Base-by-base conservation (phyloP, 768 basidiomycete genomes). In the Boletus pseudo-olivaceus region DNA sequence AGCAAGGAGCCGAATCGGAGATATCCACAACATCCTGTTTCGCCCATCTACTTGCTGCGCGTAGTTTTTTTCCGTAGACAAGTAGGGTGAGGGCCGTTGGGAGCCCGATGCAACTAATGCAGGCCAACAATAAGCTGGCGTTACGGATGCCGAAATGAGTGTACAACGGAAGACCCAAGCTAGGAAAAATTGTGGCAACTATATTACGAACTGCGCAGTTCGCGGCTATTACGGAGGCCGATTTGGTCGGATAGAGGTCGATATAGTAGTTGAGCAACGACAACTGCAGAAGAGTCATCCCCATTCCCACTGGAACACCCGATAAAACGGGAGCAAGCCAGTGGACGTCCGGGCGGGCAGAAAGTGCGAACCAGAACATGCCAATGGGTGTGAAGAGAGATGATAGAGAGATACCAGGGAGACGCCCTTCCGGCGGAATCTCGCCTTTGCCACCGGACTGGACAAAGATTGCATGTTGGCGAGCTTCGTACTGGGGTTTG, bases 341-440 rank as follows among this genome's bases (percentile, higher is more conserved):
- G 48, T 62, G 66, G 41, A 67, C 15, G 2, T 61, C 53, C 5
- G 65, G 58, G 11, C 34, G 51, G 3, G 65, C 61, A 23, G 65
- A 56, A 23, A 67, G 37, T 10, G 65, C 51, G n/a, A 64, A 64
- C 65, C 65, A 65, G 42, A 67, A 63, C 63, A 67, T 59, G 49
- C 66, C 64, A 38, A 65, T 10, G 7, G 58, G 61, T 4, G 56
- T 61, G 37, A 65, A 58, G 32, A 67, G 23, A 0, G 59, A 67
- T 2, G 66, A 37, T 6, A 67, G 33, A 4, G 53, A 50, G 34
- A 65, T 43, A 15, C 65, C 66, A 1, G 59, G 63, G 23, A 65
- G 58, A 26, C 51, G 66, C 15, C 47, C 57, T 43, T 67, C 66
- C 19, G 61, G 63, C 0, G 53, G 35, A 19, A 67, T 61, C 10